Conservation (phyloP, 148 eudicot genomes). For the Nepenthes gracilis region DNA sequence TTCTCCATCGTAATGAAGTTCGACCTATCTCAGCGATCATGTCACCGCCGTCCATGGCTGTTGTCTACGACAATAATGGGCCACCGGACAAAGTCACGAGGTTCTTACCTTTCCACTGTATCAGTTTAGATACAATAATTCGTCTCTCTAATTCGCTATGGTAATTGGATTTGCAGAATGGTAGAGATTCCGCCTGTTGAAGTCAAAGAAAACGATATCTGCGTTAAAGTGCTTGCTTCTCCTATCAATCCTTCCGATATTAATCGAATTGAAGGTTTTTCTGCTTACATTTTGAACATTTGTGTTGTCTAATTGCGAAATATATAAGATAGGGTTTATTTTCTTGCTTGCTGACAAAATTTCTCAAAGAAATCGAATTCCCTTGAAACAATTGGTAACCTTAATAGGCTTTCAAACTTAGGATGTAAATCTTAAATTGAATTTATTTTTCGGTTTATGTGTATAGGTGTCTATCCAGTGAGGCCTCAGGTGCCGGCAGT, state of each 20-base stretch:
- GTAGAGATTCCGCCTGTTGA: slow-evolving; percentile 55
- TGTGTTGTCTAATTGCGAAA: neutral
- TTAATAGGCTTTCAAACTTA: neutral
- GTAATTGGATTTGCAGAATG: slow-evolving; percentile 29
- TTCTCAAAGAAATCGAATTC: too few relatives aligned
- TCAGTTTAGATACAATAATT: neutral
- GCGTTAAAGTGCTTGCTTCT: slow-evolving; percentile 88
- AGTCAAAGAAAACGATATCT: slow-evolving; percentile 58
- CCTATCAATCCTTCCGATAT: slow-evolving; percentile 95
- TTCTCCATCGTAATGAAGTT: slow-evolving; percentile 9
- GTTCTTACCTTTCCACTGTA: slow-evolving; percentile 8
- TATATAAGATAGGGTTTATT: too few relatives aligned
- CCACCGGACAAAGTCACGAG: slow-evolving; percentile 61
- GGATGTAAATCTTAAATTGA: neutral
- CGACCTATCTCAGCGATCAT: slow-evolving; percentile 47
- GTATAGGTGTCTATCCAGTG: slow-evolving; percentile 78
- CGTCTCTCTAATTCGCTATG: neutral
- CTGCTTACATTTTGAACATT: neutral
- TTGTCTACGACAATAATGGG: slow-evolving; percentile 69
- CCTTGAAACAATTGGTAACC: too few relatives aligned
- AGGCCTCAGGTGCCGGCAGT: slow-evolving; percentile 78
- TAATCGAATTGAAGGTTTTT: slow-evolving; percentile 70
- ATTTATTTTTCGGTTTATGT: neutral
- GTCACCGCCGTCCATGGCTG: slow-evolving; percentile 84
- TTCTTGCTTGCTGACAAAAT: too few relatives aligned